A percentile compares a stretch with the other conserved stretches of the same genome.
Conservation (phyloP, 2,329 filamentous ascomycete genomes). For the Botryosphaeria dothidea region DNA sequence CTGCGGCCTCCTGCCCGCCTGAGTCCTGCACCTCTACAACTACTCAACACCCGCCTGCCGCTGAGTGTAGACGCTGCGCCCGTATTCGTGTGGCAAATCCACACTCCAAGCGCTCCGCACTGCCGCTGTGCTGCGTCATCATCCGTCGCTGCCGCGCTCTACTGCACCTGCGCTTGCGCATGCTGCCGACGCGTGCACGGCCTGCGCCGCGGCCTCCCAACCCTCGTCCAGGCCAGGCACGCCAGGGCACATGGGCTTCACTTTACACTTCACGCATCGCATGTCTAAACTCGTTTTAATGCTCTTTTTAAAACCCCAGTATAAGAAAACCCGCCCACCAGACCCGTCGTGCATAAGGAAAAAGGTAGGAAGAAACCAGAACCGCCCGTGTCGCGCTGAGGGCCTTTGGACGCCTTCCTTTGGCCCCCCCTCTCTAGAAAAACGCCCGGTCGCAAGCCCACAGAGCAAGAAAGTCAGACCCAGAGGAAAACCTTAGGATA, state of each 20-base stretch:
- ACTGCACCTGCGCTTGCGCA: neutral
- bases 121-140: constrained; percentile 6
- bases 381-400: constrained; percentile 11
- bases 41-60: neutral
- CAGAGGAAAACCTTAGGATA: constrained; percentile 20
- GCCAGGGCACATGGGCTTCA: neutral
- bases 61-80: neutral
- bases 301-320: constrained; percentile 17
- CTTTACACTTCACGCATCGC: neutral
- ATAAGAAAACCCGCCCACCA: constrained; percentile 5
- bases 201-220: neutral
- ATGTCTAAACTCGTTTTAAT: constrained; percentile 15
- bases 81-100: neutral
- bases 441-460: constrained; percentile 19
- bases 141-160: neutral
- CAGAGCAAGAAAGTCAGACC: constrained; percentile 18
- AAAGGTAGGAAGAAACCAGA: constrained; percentile 4
- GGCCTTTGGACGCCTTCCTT: constrained; percentile 18
- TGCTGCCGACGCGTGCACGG: neutral
- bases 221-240: no score
- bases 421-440: constrained; percentile 19
- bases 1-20: constrained; percentile 10
- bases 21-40: neutral
- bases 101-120: neutral
- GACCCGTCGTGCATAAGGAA: constrained; percentile 13